A percentile compares a stretch with the other conserved stretches of the same genome.
phyloP scores from a whole-genome alignment of 1,284 basidiomycete genomes.

The Malassezia globosa region DNA sequence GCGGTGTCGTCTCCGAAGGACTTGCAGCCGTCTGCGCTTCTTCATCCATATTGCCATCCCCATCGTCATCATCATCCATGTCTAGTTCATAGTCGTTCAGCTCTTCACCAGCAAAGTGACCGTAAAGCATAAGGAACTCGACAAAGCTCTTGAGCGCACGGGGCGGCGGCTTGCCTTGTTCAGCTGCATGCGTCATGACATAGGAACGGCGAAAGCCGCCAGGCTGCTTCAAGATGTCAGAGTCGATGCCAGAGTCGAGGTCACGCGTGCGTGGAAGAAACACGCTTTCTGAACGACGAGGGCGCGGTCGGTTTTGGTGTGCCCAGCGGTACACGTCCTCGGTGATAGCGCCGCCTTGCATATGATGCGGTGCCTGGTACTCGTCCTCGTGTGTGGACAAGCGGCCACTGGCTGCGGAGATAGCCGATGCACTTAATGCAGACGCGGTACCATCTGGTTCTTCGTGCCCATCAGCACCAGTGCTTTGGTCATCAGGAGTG shows the following conservation, averaged over 20 bases:
- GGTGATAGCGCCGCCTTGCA: constrained; percentile 43
- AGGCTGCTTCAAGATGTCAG: constrained; percentile 36
- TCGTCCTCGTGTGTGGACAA: constrained; percentile 12
- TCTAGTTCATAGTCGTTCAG: constrained; percentile 37
- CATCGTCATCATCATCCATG: constrained; percentile 27
- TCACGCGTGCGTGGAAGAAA: constrained; percentile 35
- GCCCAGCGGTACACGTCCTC: constrained; percentile 46
- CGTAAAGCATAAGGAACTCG: constrained; percentile 43
- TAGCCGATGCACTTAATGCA: not conserved
- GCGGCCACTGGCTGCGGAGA: not conserved
- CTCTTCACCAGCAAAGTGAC: constrained; percentile 43
- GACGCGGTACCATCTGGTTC: not conserved
- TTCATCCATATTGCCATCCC: not conserved
- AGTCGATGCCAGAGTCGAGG: constrained; percentile 37
- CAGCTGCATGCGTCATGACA: constrained; percentile 31
- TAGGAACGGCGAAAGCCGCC: constrained; percentile 43
- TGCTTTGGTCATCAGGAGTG: not conserved
- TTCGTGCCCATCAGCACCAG: not conserved
- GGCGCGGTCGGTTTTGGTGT: constrained; percentile 33
- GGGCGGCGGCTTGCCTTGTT: constrained; percentile 36
- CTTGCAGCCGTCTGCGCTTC: not conserved
- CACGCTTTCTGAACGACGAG: constrained; percentile 32
- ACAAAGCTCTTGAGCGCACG: constrained; percentile 42
- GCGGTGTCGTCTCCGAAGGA: constrained; percentile 22
- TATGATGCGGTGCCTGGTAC: constrained; percentile 37